These are phyloP conservation scores for Fraxinus baroniana DNA, from an alignment of 305 asterid species.

Conservation along the genomic window DNA sequence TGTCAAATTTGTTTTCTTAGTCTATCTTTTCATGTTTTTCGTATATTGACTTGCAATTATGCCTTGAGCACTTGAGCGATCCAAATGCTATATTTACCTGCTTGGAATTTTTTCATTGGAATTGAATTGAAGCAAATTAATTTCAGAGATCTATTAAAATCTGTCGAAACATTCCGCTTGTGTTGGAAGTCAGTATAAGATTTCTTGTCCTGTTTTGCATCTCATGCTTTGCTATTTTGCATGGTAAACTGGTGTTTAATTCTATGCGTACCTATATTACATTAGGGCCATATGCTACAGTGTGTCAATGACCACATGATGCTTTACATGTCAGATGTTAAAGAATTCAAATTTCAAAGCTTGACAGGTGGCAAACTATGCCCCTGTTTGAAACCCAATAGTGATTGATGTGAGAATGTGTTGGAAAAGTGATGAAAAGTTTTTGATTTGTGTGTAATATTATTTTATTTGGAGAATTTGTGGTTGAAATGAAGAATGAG, in stretches of 20 bases:
- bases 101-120: neutral
- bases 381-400: too few relatives aligned
- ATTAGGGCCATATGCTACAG: neutral
- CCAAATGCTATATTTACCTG: neutral
- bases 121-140: neutral
- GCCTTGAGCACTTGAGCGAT: neutral
- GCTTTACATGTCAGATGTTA: neutral
- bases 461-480: too few relatives aligned
- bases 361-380: neutral
- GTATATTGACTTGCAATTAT: neutral
- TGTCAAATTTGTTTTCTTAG: neutral
- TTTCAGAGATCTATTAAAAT: neutral
- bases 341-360: neutral
- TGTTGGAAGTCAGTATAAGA: neutral
- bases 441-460: too few relatives aligned
- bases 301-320: neutral
- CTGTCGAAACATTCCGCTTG: neutral
- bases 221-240: neutral
- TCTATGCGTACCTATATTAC: neutral
- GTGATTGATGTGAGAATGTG: too few relatives aligned
- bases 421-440: too few relatives aligned
- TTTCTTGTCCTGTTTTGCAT: neutral
- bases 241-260: neutral
- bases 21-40: neutral
- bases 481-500: too few relatives aligned